Percentiles rank a stretch among this genome's conserved stretches.
phyloP scores from a whole-genome alignment of 2,329 filamentous ascomycete genomes.

The Cordyceps militaris region DNA sequence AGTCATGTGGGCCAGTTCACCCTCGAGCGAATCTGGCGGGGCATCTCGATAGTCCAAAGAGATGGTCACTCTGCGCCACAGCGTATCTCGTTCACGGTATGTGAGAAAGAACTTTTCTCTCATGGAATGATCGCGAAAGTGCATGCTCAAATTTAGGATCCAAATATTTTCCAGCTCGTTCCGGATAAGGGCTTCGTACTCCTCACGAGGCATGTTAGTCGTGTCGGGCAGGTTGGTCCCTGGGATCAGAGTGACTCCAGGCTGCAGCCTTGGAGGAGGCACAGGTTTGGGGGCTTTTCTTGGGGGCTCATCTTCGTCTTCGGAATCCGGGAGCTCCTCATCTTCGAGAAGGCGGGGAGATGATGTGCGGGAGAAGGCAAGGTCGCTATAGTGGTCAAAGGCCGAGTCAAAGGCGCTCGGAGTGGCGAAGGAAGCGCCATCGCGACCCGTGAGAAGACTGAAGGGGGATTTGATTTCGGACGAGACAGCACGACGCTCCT shows the following conservation, averaged over 20 bases:
- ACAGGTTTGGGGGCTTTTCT: slow-evolving; percentile 1
- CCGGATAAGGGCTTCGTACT: slow-evolving; percentile 59
- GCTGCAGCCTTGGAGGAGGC: neutral
- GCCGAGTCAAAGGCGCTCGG: slow-evolving; percentile 4
- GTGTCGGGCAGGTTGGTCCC: slow-evolving; percentile 33
- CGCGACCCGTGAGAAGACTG: neutral
- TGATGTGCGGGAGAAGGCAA: neutral
- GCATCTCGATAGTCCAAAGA: slow-evolving; percentile 87
- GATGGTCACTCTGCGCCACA: slow-evolving; percentile 84
- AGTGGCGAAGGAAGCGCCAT: slow-evolving; percentile 3
- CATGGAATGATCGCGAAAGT: slow-evolving; percentile 87
- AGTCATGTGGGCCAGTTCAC: slow-evolving; percentile 67
- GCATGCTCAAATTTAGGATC: slow-evolving; percentile 98
- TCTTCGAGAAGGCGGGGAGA: slow-evolving; percentile 1
- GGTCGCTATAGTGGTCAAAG: neutral
- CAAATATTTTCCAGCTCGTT: slow-evolving; percentile 81
- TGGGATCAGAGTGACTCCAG: slow-evolving; percentile 20
- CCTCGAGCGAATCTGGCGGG: slow-evolving; percentile 74
- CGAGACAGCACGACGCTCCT: slow-evolving; percentile 66
- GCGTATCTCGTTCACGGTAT: slow-evolving; percentile 70
- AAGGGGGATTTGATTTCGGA: slow-evolving; percentile 35
- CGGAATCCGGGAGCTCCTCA: neutral
- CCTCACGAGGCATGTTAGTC: slow-evolving; percentile 42
- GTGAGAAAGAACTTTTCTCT: slow-evolving; percentile 98
- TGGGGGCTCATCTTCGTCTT: slow-evolving; percentile 26